phyloP scores from a whole-genome alignment of 169 alveolate species.

The Plasmodium blacklocki region DNA sequence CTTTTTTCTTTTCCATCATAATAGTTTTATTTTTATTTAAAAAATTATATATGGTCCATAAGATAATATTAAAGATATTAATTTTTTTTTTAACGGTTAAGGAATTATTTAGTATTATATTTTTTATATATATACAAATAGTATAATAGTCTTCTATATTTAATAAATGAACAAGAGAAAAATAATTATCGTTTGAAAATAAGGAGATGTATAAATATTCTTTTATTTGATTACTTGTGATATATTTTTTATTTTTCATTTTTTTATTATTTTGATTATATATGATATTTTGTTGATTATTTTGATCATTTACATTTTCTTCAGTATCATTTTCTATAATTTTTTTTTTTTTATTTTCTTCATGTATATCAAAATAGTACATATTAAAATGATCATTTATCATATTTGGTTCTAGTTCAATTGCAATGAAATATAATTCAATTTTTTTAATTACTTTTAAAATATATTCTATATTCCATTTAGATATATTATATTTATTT shows the following conservation, averaged over 20 bases:
- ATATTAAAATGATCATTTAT: not conserved
- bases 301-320: not conserved
- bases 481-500: constrained; percentile 18
- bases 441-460: constrained; percentile 14
- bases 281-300: not conserved
- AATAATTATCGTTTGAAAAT: constrained; percentile 15
- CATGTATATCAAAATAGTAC: not conserved
- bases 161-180: constrained; percentile 24
- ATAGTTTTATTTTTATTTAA: no score
- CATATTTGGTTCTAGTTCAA: not conserved
- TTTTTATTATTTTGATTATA: no score
- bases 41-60: constrained; percentile 10
- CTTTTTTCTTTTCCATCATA: no score
- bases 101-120: constrained; percentile 9
- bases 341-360: not conserved
- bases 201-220: constrained; percentile 2
- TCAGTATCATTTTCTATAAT: not conserved
- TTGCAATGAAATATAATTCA: not conserved
- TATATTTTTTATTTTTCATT: no score
- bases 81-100: constrained; percentile 17
- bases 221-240: not conserved
- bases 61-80: constrained; percentile 13
- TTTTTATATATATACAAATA: constrained; percentile 26
- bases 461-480: constrained; percentile 20
- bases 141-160: constrained; percentile 9